These are phyloP conservation scores for Nadsonia starkeyi-henricii DNA, from an alignment of 1,139 yeast genomes.

Conservation along the genomic window DNA sequence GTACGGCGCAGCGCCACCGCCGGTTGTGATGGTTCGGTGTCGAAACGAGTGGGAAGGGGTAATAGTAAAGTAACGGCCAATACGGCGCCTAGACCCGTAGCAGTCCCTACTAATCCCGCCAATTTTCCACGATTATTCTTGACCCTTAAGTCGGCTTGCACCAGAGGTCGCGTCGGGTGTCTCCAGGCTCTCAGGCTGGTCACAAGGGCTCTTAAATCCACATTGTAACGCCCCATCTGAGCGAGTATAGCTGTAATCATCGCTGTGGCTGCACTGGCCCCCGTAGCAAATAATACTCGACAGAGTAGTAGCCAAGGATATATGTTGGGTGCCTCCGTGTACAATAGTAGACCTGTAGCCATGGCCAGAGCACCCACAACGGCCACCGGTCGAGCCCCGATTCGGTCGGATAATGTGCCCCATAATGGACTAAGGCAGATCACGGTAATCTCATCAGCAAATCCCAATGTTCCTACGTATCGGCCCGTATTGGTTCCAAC, in stretches of 20 bases:
- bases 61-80: conserved; percentile 50
- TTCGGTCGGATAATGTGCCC: conserved; percentile 49
- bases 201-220: conserved; percentile 8
- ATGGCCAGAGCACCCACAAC: conserved; percentile 34
- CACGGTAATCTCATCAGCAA: conserved; percentile 46
- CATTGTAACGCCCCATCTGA: conserved; percentile 33
- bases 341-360: conserved; percentile 36
- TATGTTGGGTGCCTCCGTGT: conserved; percentile 31
- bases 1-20: conserved; percentile 34
- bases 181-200: conserved; percentile 5
- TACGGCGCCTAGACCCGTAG: conserved; percentile 55
- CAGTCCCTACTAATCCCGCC: conserved; percentile 47
- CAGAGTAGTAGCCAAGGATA: conserved; percentile 39
- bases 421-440: conserved; percentile 45
- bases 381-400: conserved; percentile 43
- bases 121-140: conserved; percentile 36
- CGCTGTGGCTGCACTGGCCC: conserved; percentile 36
- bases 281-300: conserved; percentile 46
- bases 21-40: conserved; percentile 27
- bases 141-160: conserved; percentile 9
- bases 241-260: conserved; percentile 39
- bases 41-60: conserved; percentile 52
- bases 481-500: conserved; percentile 36
- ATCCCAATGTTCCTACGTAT: conserved; percentile 46
- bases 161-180: conserved; percentile 8